Evolutionary conservation across 805 yeast genomes (phyloP).

Genomic region (Metschnikowia noctiluminum): DNA sequence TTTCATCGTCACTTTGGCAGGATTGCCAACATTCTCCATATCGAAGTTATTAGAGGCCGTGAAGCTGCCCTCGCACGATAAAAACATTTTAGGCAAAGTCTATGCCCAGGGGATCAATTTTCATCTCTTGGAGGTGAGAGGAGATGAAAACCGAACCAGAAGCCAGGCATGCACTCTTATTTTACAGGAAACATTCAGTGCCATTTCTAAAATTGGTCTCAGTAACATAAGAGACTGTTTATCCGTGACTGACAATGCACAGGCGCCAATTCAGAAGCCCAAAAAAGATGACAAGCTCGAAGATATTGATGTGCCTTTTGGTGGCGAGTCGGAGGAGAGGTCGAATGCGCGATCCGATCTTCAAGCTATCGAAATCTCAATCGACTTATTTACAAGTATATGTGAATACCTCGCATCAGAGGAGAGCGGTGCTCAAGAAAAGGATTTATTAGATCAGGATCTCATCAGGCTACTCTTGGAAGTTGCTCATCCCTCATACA

Average conservation of each 20-base stretch:
- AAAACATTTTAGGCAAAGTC: conserved; percentile 29
- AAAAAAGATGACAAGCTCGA: conserved; percentile 14
- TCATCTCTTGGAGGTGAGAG: conserved; percentile 36
- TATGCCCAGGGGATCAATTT: conserved; percentile 43
- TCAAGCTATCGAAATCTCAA: conserved; percentile 62
- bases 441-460: conserved; percentile 21
- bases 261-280: conserved; percentile 28
- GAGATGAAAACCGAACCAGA: conserved; percentile 15
- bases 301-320: conserved; percentile 24
- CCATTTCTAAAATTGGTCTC: conserved; percentile 28
- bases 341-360: conserved; percentile 48
- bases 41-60: conserved; percentile 18
- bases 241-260: conserved; percentile 32
- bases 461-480: conserved; percentile 21
- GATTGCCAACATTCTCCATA: conserved; percentile 17
- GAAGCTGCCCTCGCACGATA: conserved; percentile 14
- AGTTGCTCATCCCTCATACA: conserved; percentile 28
- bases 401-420: conserved; percentile 52
- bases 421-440: conserved; percentile 22
- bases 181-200: conserved; percentile 22
- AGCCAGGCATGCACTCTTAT: conserved; percentile 19
- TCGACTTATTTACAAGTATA: conserved; percentile 75
- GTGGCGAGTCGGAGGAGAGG: conserved; percentile 34
- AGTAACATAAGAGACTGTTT: conserved; percentile 8
- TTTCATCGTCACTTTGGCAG: conserved; percentile 39